Evolutionary conservation across 78 protist genomes (phyloP).

Genomic region (Dictyostelium discoideum): DNA sequence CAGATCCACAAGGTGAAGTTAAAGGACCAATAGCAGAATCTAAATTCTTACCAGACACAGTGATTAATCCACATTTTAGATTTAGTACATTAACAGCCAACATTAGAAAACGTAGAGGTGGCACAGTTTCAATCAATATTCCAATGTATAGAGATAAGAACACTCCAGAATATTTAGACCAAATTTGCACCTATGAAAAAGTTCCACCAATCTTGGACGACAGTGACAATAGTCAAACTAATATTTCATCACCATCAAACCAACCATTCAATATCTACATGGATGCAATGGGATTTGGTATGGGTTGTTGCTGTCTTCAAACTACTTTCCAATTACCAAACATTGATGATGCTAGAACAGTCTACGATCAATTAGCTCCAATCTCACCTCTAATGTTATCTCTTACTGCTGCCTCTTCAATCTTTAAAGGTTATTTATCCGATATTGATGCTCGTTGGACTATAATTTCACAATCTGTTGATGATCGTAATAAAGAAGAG

Average conservation of each 20-base stretch:
- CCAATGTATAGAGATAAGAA: slow-evolving; percentile 93
- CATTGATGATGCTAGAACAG: slow-evolving; percentile 91
- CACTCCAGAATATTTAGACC: slow-evolving; percentile 78
- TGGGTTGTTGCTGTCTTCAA: slow-evolving; percentile 98
- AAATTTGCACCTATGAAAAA: neutral
- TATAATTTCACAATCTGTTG: slow-evolving; percentile 94
- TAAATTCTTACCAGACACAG: slow-evolving; percentile 90
- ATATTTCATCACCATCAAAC: neutral
- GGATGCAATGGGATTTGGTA: slow-evolving; percentile 99
- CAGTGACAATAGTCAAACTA: neutral
- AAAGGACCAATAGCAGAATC: slow-evolving; percentile 86
- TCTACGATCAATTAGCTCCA: slow-evolving; percentile 94
- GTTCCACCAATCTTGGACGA: slow-evolving; percentile 7
- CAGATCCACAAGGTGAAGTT: slow-evolving; percentile 57
- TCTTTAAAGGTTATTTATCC: slow-evolving; percentile 91
- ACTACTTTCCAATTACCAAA: slow-evolving; percentile 92
- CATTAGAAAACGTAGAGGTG: slow-evolving; percentile 93
- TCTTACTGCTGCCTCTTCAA: slow-evolving; percentile 93
- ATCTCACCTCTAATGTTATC: slow-evolving; percentile 87
- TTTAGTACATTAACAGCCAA: slow-evolving; percentile 93
- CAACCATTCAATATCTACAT: slow-evolving; percentile 90
- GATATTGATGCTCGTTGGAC: slow-evolving; percentile 97
- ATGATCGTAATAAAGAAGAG: slow-evolving; percentile 94
- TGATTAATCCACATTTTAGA: slow-evolving; percentile 94
- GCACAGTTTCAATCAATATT: slow-evolving; percentile 89